These are phyloP conservation scores for Lentinula lateritia DNA, from an alignment of 768 basidiomycete species.

Conservation along the genomic window DNA sequence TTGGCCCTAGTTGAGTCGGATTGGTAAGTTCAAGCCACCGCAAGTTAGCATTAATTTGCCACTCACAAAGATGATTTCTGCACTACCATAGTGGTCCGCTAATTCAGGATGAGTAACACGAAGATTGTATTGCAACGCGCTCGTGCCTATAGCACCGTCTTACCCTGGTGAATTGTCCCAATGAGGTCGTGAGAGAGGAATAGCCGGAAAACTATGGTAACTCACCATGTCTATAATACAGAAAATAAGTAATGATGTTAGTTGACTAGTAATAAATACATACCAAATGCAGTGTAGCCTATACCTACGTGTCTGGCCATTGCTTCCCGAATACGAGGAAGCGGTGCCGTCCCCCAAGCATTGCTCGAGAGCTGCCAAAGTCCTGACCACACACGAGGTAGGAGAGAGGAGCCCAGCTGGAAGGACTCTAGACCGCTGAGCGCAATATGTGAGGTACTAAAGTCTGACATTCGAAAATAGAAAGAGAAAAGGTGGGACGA, in stretches of 20 bases:
- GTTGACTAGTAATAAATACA: conserved; percentile 8
- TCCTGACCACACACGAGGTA: conserved; percentile 69
- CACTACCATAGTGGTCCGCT: conserved; percentile 87
- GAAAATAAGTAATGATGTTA: background rate
- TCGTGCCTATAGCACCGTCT: background rate
- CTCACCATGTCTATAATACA: conserved; percentile 49
- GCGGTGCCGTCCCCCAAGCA: conserved; percentile 77
- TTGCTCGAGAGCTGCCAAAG: conserved; percentile 86
- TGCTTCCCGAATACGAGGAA: conserved; percentile 55
- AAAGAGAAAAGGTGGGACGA: background rate
- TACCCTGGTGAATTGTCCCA: background rate
- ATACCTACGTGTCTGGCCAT: conserved; percentile 60
- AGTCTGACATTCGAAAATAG: background rate
- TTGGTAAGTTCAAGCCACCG: background rate
- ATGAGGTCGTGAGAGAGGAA: background rate
- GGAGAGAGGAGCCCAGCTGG: conserved; percentile 47
- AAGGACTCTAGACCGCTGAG: conserved; percentile 35
- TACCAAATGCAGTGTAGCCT: conserved; percentile 65
- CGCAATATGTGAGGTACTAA: background rate
- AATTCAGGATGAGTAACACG: conserved; percentile 9
- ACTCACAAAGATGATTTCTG: conserved; percentile 76
- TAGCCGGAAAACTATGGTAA: background rate
- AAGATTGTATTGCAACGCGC: conserved; percentile 2
- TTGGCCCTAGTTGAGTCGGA: conserved; percentile 51
- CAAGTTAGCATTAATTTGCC: background rate